A percentile compares a stretch with the other conserved stretches of the same genome.
Evolutionary conservation across 768 basidiomycete genomes (phyloP).

Genomic region (Strobilomyces dryophilus): DNA sequence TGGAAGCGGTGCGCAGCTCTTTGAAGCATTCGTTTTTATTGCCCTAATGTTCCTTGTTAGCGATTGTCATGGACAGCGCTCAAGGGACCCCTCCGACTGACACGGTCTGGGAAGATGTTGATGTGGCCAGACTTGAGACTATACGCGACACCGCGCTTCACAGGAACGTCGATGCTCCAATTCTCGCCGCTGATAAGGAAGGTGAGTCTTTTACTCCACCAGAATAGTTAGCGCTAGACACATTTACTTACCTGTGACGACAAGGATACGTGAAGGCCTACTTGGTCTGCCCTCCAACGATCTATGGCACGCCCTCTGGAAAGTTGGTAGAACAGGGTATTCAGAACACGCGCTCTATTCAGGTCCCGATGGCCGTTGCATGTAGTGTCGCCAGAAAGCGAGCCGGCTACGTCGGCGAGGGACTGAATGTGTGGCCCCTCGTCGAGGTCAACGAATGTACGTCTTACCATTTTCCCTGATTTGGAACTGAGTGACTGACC

Average conservation of each 20-base stretch:
- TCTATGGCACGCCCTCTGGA: constrained; percentile 54
- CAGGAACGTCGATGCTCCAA: constrained; percentile 44
- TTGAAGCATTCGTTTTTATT: not conserved
- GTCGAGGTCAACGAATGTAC: constrained; percentile 48
- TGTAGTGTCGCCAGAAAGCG: constrained; percentile 45
- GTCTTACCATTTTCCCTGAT: not conserved
- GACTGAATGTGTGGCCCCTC: constrained; percentile 59
- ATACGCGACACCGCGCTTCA: constrained; percentile 45
- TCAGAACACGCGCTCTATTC: constrained; percentile 50
- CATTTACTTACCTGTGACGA: not conserved
- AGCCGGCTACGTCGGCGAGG: constrained; percentile 57
- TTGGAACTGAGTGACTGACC: not conserved
- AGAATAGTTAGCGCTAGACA: no score
- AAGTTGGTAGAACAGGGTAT: constrained; percentile 40
- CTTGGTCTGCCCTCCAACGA: constrained; percentile 51
- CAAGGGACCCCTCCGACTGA: constrained; percentile 36
- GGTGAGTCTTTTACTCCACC: constrained; percentile 27
- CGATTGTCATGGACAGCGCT: constrained; percentile 43
- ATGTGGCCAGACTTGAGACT: constrained; percentile 43
- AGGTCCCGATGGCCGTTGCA: constrained; percentile 48
- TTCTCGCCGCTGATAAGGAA: constrained; percentile 46
- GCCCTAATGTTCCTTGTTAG: constrained; percentile 16
- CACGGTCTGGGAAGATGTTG: constrained; percentile 45
- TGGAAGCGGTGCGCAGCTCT: constrained; percentile 39
- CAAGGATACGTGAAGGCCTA: constrained; percentile 28